Conservation (phyloP, 1,284 basidiomycete species). For the Vanrija humicola region DNA sequence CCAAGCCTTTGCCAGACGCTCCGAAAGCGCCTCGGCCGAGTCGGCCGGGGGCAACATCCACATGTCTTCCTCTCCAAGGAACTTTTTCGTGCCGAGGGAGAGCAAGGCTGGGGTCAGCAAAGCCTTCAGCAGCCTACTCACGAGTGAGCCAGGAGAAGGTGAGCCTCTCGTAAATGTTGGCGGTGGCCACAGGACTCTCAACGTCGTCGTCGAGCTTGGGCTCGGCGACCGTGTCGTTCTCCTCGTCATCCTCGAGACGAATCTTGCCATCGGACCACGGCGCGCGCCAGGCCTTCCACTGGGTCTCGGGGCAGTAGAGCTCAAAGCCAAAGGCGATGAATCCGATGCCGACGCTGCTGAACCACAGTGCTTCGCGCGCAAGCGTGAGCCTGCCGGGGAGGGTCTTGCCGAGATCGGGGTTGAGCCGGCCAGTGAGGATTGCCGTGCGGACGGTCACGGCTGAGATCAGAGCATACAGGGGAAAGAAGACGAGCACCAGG, state of each 20-base stretch:
- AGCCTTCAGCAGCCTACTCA: constrained; percentile 5
- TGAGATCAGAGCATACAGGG: constrained; percentile 59
- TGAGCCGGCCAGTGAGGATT: constrained; percentile 40
- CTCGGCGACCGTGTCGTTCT: constrained; percentile 28
- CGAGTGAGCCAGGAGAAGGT: constrained; percentile 45
- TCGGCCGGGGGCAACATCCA: constrained; percentile 65
- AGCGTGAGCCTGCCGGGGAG: constrained; percentile 28
- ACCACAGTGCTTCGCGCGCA: constrained; percentile 41
- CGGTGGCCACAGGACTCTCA: constrained; percentile 71
- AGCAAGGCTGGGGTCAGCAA: constrained; percentile 21
- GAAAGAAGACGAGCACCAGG: constrained; percentile 77
- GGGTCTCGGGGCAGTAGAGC: constrained; percentile 63
- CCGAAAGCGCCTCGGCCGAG: constrained; percentile 67
- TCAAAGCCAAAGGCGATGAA: constrained; percentile 64
- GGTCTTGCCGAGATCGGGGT: constrained; percentile 19
- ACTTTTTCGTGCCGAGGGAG: constrained; percentile 45
- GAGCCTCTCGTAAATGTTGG: constrained; percentile 66
- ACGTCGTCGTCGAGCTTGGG: constrained; percentile 51
- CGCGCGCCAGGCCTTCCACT: constrained; percentile 17
- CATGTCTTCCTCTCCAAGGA: constrained; percentile 73
- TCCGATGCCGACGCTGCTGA: constrained; percentile 55
- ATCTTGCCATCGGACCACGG: constrained; percentile 31
- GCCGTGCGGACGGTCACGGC: constrained; percentile 64
- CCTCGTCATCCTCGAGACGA: constrained; percentile 39
- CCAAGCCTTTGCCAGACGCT: constrained; percentile 57